Evolutionary conservation across 2,329 filamentous ascomycete genomes (phyloP).

Genomic region (Ophiocordyceps unilateralis): DNA sequence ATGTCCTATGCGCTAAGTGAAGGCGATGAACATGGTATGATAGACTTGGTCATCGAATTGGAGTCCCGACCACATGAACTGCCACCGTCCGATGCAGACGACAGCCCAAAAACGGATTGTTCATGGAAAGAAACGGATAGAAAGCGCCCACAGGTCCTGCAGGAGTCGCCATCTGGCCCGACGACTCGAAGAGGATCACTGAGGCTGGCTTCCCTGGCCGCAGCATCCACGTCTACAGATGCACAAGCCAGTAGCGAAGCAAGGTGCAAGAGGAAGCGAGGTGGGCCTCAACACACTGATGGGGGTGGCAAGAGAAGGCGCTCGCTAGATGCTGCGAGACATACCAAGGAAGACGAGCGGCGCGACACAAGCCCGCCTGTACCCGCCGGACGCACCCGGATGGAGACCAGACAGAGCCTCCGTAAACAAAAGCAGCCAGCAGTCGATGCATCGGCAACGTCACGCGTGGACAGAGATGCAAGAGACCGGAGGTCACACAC

Average conservation of each 20-base stretch:
- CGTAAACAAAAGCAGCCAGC: constrained; percentile 5
- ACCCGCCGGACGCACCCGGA: not conserved
- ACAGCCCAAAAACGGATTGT: constrained; percentile 6
- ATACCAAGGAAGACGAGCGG: not conserved
- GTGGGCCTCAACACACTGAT: constrained; percentile 6
- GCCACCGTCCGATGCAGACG: constrained; percentile 5
- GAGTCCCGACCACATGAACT: constrained; percentile 21
- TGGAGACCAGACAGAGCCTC: constrained; percentile 7
- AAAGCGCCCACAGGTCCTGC: constrained; percentile 3
- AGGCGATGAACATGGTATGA: constrained; percentile 28
- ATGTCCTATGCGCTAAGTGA: constrained; percentile 24
- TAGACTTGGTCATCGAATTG: constrained; percentile 30
- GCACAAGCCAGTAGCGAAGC: constrained; percentile 1
- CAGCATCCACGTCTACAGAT: constrained; percentile 9
- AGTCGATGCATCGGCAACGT: not conserved
- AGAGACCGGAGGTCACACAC: not conserved
- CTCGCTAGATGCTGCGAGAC: constrained; percentile 5
- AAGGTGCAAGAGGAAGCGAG: constrained; percentile 15
- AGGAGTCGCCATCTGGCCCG: constrained; percentile 3
- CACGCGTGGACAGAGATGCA: not conserved
- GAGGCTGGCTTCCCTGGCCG: constrained; percentile 5
- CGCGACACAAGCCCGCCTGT: not conserved
- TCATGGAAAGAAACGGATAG: not conserved
- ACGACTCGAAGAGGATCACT: constrained; percentile 2
- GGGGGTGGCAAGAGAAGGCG: constrained; percentile 13